Percentiles rank a stretch among this genome's conserved stretches.
Conservation (phyloP, 192 early-diverging fungal genomes). For the Phlyctochytrium planicorne region DNA sequence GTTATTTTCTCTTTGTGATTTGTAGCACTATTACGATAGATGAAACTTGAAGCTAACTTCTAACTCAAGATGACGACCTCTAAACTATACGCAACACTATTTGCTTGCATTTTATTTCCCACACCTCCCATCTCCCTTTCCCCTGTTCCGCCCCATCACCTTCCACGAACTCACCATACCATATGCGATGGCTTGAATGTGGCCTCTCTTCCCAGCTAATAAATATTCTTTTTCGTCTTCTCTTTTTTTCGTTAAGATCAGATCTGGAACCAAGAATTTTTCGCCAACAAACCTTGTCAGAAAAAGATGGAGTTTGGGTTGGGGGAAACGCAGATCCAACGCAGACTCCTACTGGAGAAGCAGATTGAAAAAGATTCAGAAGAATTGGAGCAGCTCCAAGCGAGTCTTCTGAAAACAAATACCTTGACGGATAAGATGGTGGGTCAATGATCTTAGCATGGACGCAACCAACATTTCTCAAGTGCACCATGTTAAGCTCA, state of each 20-base stretch:
- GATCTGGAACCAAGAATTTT: background rate
- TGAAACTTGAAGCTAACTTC: no score
- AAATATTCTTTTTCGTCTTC: no score
- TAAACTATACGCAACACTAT: conserved; percentile 13
- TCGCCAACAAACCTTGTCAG: no score
- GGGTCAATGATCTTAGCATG: background rate
- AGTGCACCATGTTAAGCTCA: conserved; percentile 69
- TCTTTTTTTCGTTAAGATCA: background rate
- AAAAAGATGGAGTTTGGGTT: background rate
- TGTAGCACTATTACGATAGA: no score
- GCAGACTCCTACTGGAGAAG: conserved; percentile 34
- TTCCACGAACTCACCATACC: no score
- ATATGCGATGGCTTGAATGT: no score
- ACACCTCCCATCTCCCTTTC: no score
- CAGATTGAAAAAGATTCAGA: conserved; percentile 45
- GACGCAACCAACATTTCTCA: background rate
- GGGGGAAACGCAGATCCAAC: conserved; percentile 24
- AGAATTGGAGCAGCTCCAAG: conserved; percentile 51
- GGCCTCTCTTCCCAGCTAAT: background rate
- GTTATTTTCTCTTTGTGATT: background rate
- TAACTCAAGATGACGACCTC: conserved; percentile 16
- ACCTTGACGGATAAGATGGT: conserved; percentile 55
- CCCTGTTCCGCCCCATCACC: no score
- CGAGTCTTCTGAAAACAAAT: conserved; percentile 49
- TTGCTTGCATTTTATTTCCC: no score